Conservation (phyloP, 768 basidiomycete species). For the Dioszegia hungarica region DNA sequence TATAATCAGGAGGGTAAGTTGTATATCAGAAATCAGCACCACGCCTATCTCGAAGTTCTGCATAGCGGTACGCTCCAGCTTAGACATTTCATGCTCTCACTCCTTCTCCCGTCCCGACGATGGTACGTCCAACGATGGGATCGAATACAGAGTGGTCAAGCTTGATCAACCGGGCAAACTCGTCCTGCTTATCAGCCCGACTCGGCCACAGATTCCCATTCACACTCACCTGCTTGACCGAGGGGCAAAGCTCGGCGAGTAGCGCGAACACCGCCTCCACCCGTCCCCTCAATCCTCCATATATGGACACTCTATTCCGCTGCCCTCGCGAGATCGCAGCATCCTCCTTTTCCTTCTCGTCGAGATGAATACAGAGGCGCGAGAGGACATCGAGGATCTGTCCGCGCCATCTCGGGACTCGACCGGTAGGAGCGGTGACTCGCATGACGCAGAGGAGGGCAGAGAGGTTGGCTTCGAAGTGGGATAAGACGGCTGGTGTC, state of each 20-base stretch:
- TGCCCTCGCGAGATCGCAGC: not conserved
- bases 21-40: not conserved
- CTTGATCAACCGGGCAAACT: not conserved
- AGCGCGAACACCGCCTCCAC: conserved; percentile 1
- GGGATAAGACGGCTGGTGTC: conserved; percentile 20
- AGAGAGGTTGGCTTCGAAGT: conserved; percentile 34
- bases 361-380: conserved; percentile 23
- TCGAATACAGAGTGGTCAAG: not conserved
- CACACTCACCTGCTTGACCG: conserved; percentile 5
- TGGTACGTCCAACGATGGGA: not conserved
- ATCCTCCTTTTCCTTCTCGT: conserved; percentile 14
- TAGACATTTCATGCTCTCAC: not conserved
- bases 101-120: too few species aligned
- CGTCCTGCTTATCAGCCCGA: conserved; percentile 1
- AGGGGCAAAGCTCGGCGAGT: conserved; percentile 7
- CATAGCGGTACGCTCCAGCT: too few species aligned
- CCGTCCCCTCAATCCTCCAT: not conserved
- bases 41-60: too few species aligned
- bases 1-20: not conserved
- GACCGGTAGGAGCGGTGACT: conserved; percentile 20
- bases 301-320: not conserved
- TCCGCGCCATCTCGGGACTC: conserved; percentile 42
- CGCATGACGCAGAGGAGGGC: conserved; percentile 28
- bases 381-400: conserved; percentile 38
- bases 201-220: not conserved